phyloP scores from a whole-genome alignment of 208 protist species.

The Lotmaria passim region DNA sequence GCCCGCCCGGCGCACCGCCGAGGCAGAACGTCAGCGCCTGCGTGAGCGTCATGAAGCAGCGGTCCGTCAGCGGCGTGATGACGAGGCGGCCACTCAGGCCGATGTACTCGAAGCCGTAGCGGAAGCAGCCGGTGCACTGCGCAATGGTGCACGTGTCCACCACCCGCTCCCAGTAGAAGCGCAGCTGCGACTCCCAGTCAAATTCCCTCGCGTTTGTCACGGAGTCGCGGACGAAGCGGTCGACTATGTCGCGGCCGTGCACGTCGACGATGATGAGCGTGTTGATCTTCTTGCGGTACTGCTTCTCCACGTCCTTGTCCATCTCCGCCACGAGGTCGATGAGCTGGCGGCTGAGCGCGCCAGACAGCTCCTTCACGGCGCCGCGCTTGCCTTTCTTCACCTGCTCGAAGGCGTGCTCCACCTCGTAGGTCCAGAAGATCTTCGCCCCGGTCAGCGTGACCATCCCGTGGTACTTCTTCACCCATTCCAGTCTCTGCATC shows the following conservation, averaged over 20 bases:
- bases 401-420: slow-evolving; percentile 96
- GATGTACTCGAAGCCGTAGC: slow-evolving; percentile 99
- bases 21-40: slow-evolving; percentile 98
- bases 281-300: slow-evolving; percentile 98
- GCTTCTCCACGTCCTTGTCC: slow-evolving; percentile 92
- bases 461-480: slow-evolving; percentile 96
- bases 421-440: slow-evolving; percentile 99
- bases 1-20: slow-evolving; percentile 95
- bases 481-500: slow-evolving; percentile 94
- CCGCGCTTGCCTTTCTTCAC: slow-evolving; percentile 95
- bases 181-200: slow-evolving; percentile 99
- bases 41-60: slow-evolving; percentile 99
- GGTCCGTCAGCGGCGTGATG: slow-evolving; percentile 99
- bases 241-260: slow-evolving; percentile 99
- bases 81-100: slow-evolving; percentile 99
- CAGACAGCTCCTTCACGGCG: slow-evolving; percentile 96
- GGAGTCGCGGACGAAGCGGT: slow-evolving; percentile 98
- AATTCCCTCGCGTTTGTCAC: slow-evolving; percentile 98
- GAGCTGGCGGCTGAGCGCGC: slow-evolving; percentile 93
- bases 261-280: slow-evolving; percentile 99
- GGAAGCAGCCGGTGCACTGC: slow-evolving; percentile 97
- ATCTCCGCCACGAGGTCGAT: slow-evolving; percentile 97
- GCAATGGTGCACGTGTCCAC: slow-evolving; percentile 96
- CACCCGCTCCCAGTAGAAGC: slow-evolving; percentile 98
- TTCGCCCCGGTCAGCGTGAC: slow-evolving; percentile 95